Evolutionary conservation across 495 filamentous ascomycete species (phyloP).

Genomic region (Aspergillus panamensis): DNA sequence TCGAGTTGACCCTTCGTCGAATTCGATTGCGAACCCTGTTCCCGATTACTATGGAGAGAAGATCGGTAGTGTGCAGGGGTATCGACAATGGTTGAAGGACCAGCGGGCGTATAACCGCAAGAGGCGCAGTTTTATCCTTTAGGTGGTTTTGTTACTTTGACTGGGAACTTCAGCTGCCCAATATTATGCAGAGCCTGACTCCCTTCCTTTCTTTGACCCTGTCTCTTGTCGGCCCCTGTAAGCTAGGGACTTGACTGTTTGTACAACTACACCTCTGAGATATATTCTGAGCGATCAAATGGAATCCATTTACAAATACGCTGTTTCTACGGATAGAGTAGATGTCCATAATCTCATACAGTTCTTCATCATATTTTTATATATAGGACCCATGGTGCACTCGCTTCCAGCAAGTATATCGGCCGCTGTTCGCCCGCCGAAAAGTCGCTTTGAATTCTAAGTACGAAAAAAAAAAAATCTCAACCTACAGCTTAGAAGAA

Average conservation of each 20-base stretch:
- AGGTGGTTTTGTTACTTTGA: conserved; percentile 8
- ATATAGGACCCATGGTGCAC: too few relatives aligned
- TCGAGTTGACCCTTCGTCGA: conserved; percentile 78
- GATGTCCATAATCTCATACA: too few relatives aligned
- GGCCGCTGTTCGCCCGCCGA: too few relatives aligned
- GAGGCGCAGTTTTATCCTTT: conserved; percentile 59
- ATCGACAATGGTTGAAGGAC: conserved; percentile 93
- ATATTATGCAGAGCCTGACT: neutral
- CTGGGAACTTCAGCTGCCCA: neutral
- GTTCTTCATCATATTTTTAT: too few relatives aligned
- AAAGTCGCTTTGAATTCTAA: too few relatives aligned
- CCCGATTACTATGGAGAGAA: conserved; percentile 81
- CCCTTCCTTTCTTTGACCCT: conserved; percentile 9
- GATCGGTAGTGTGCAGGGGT: conserved; percentile 87
- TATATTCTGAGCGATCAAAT: neutral
- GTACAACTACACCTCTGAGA: conserved; percentile 19
- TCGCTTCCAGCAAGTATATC: too few relatives aligned
- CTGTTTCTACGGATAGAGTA: too few relatives aligned
- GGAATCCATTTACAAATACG: too few relatives aligned
- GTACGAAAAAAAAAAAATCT: neutral
- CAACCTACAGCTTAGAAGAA: conserved; percentile 29
- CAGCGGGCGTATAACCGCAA: conserved; percentile 96
- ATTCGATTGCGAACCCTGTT: conserved; percentile 66
- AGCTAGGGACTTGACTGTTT: conserved; percentile 18
- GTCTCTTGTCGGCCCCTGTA: neutral